A percentile compares a stretch with the other conserved stretches of the same genome.
phyloP scores from a whole-genome alignment of 352 stramenopile species.

The Globisporangium carolinianum region DNA sequence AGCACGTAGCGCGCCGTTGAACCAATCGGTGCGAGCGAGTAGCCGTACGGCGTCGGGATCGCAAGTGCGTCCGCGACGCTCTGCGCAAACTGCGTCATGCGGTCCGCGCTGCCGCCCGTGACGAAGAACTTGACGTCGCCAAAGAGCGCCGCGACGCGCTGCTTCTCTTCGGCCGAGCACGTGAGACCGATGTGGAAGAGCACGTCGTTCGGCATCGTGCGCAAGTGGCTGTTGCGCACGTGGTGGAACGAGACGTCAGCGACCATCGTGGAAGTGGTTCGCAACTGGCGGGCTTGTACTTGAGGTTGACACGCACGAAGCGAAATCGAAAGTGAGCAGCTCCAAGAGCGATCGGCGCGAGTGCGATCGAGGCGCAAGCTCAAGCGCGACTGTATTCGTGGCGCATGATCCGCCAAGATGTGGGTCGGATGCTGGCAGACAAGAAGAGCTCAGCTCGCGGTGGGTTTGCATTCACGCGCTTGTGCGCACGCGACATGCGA shows the following conservation, averaged over 20 bases:
- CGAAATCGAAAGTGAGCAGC: conserved; percentile 9
- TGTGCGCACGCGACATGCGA: conserved; percentile 8
- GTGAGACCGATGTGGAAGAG: conserved; percentile 74
- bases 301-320: conserved; percentile 6
- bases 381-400: not conserved
- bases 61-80: conserved; percentile 44
- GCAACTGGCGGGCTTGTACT: not conserved
- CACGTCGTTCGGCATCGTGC: conserved; percentile 53
- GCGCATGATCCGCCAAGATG: not conserved
- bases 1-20: conserved; percentile 67
- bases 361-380: not conserved
- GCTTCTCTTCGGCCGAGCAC: conserved; percentile 38
- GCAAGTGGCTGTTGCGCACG: conserved; percentile 60
- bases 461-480: conserved; percentile 2
- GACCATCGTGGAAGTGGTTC: conserved; percentile 2
- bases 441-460: no score
- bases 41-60: conserved; percentile 59
- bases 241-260: conserved; percentile 14
- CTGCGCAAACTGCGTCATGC: conserved; percentile 68
- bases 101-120: conserved; percentile 60
- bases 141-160: conserved; percentile 42
- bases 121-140: conserved; percentile 79
- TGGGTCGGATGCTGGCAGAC: no score
- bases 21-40: conserved; percentile 51
- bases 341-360: not conserved